A percentile compares a stretch with the other conserved stretches of the same genome.
Evolutionary conservation across 2,329 filamentous ascomycete genomes (phyloP).

Genomic region (Alternaria longipes): DNA sequence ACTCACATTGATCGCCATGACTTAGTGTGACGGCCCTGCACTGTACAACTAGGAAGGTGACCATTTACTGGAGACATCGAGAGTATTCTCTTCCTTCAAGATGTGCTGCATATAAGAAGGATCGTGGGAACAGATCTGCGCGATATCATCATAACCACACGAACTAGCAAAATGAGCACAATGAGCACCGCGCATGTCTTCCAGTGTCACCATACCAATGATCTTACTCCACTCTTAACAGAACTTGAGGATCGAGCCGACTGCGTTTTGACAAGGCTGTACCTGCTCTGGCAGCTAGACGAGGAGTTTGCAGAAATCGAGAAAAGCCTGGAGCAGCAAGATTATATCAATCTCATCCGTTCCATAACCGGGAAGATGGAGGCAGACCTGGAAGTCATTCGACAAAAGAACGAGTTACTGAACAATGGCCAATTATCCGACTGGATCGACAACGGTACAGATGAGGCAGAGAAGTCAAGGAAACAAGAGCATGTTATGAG

Average conservation of each 20-base stretch:
- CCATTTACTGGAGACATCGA: neutral
- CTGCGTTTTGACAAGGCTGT: constrained; percentile 8
- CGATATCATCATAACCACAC: neutral
- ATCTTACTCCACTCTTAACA: neutral
- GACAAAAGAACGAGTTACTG: constrained; percentile 1
- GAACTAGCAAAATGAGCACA: neutral
- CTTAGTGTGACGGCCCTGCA: neutral
- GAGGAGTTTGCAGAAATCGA: neutral
- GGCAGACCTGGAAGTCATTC: constrained; percentile 7
- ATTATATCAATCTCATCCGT: constrained; percentile 8
- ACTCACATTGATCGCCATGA: neutral
- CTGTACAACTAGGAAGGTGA: neutral
- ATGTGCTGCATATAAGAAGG: neutral
- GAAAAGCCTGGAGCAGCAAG: neutral
- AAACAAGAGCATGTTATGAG: constrained; percentile 2
- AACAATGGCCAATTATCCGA: constrained; percentile 3
- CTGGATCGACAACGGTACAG: constrained; percentile 5
- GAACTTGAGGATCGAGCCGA: constrained; percentile 11
- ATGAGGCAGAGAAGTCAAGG: neutral
- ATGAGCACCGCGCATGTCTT: neutral
- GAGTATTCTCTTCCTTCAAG: neutral
- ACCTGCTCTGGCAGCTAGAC: constrained; percentile 11
- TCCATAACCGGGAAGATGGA: constrained; percentile 10
- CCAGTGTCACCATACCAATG: neutral
- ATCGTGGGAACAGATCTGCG: neutral